These are phyloP conservation scores for Boletus sensibilis DNA, from an alignment of 768 basidiomycete genomes.

Conservation along the genomic window DNA sequence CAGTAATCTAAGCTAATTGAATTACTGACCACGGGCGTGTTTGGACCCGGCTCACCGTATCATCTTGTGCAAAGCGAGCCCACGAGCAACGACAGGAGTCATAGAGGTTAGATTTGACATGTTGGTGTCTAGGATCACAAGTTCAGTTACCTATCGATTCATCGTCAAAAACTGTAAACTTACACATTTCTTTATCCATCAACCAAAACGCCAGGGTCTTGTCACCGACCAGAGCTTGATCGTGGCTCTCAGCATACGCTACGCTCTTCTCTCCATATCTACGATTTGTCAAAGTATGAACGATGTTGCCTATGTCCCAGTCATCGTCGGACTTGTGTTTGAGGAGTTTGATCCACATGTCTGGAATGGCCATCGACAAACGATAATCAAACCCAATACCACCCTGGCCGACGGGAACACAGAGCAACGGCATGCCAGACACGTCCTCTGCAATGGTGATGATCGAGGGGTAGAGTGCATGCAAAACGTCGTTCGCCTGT, in stretches of 20 bases:
- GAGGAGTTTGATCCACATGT: slow-evolving; percentile 99
- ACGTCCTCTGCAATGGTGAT: slow-evolving; percentile 99
- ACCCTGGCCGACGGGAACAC: slow-evolving; percentile 72
- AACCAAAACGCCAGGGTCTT: slow-evolving; percentile 99
- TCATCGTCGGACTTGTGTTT: slow-evolving; percentile 86
- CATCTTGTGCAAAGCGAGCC: slow-evolving; percentile 94
- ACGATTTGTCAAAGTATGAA: slow-evolving; percentile 87
- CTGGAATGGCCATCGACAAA: slow-evolving; percentile 96
- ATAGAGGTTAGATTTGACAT: slow-evolving; percentile 87
- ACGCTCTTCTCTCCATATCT: slow-evolving; percentile 88
- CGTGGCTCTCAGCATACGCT: slow-evolving; percentile 93
- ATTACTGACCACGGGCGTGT: background rate
- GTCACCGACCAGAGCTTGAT: slow-evolving; percentile 97
- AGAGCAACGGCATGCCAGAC: slow-evolving; percentile 96
- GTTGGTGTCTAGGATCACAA: slow-evolving; percentile 64
- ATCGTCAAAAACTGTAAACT: slow-evolving; percentile 24
- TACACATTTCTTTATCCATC: slow-evolving; percentile 99
- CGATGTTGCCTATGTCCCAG: slow-evolving; percentile 87
- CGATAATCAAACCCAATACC: slow-evolving; percentile 98
- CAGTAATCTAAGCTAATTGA: slow-evolving; percentile 55
- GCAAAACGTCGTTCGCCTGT: slow-evolving; percentile 91
- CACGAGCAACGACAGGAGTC: slow-evolving; percentile 85
- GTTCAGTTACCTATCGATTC: background rate
- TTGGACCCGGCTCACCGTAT: slow-evolving; percentile 62
- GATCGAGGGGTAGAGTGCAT: slow-evolving; percentile 70